Evolutionary conservation across 345 rosid species (phyloP).

Genomic region (Trapa bicornis): DNA sequence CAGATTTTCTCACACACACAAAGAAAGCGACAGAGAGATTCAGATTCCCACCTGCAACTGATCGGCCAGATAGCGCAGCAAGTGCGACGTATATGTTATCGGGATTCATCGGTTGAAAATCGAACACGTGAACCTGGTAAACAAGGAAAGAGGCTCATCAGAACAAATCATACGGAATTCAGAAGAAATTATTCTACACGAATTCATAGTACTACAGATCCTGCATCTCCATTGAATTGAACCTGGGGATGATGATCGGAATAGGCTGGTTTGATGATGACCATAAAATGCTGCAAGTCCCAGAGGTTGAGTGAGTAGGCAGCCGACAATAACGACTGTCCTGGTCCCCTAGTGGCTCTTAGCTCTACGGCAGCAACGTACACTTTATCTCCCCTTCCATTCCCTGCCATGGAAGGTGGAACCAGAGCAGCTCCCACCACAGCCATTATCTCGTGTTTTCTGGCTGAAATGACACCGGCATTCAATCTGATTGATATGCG

Average conservation of each 20-base stretch:
- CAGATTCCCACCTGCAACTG: constrained; percentile 29
- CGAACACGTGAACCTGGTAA: constrained; percentile 29
- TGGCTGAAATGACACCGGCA: too few species aligned
- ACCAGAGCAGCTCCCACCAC: too few species aligned
- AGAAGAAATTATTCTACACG: not conserved
- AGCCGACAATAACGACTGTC: constrained; percentile 30
- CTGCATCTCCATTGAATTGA: not conserved
- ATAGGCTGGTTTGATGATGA: constrained; percentile 31
- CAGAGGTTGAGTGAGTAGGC: constrained; percentile 43
- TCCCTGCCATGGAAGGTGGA: not conserved
- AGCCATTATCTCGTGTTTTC: too few species aligned
- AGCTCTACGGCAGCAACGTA: constrained; percentile 47
- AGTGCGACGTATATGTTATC: constrained; percentile 27
- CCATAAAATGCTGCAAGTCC: constrained; percentile 56
- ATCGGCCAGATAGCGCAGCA: constrained; percentile 17
- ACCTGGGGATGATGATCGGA: constrained; percentile 30
- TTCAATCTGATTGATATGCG: too few species aligned
- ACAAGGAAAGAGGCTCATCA: not conserved
- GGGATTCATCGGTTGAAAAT: constrained; percentile 58
- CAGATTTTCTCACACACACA: too few species aligned
- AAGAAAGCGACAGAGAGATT: not conserved
- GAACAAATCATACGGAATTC: not conserved
- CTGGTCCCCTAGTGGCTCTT: too few species aligned
- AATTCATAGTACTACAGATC: too few species aligned
- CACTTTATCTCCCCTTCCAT: constrained; percentile 29